Evolutionary conservation across 2,329 filamentous ascomycete genomes (phyloP), one percentile per base, ranked within the genome.

Genomic region (Penicillium sp.): DNA sequence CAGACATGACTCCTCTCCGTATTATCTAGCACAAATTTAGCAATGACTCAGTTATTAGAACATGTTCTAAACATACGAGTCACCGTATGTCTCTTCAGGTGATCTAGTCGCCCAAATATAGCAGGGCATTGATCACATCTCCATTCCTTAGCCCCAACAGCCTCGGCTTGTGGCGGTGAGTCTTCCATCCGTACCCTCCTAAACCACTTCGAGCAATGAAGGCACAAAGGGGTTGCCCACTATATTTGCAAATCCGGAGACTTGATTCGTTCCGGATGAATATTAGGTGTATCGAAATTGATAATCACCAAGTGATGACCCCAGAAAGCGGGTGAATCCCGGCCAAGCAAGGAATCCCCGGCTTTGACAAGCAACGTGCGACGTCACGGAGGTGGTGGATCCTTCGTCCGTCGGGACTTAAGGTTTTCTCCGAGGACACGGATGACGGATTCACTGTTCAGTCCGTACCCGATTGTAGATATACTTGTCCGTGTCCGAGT

Each of bases 51-150:
- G 14, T 19, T n/a, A 13, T 14, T 7, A 16, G n/a, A 7, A 9
- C 14, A 33, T 1, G 8, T 4, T 22, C 16, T 10, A 7, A 26
- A 62, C 65, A 42, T 65, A 69, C 68, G 69, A 19, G 65, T 66
- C 24, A 55, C 33, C 21, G 44, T 45, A 60, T 71, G 69, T 14
- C 68, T 66, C 54, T 65, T 67, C 45, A 67, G 51, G 52, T 71
- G 68, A 56, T 70, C 65, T 47, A 65, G 33, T 27, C 68, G 64
- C 22, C 64, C 60, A 44, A 71, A 71, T 22, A 43, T 50, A 1
- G 67, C 59, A n/a, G 53, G n/a, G 45, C 69, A 71, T 24, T 59
- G 49, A 44, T 68, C 54, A 54, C 69, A 71, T 33, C 44, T 62
- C 69, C 67, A 69, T n/a, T 33, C 51, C 50, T 53, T 58, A 6